phyloP scores from a whole-genome alignment of 2,329 filamentous ascomycete genomes.

The Diaporthe eres region DNA sequence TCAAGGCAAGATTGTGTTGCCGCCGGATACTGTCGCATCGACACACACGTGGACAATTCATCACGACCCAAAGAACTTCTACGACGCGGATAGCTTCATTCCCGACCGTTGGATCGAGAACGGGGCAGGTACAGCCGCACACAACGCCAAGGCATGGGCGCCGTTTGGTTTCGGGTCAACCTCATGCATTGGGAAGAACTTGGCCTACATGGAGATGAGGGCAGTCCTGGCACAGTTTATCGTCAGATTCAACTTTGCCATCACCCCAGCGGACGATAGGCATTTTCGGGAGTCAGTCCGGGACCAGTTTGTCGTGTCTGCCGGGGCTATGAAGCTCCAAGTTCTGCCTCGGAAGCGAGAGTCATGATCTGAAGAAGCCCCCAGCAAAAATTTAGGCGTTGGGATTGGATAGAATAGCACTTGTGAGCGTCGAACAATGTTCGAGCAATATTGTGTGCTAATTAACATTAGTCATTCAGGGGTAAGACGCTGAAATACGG shows the following conservation, averaged over 20 bases:
- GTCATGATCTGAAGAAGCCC: background rate
- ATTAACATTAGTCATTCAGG: background rate
- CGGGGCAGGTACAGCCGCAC: background rate
- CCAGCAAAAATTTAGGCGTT: background rate
- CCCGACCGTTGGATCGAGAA: constrained; percentile 27
- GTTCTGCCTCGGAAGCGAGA: background rate
- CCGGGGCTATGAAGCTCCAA: constrained; percentile 10
- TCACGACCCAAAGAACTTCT: constrained; percentile 11
- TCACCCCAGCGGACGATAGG: background rate
- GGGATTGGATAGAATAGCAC: background rate
- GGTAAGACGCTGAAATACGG: too few species aligned
- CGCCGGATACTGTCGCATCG: constrained; percentile 20
- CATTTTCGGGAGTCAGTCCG: background rate
- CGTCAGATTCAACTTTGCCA: constrained; percentile 23
- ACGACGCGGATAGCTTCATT: constrained; percentile 18
- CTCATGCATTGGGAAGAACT: constrained; percentile 20
- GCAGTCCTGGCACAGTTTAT: constrained; percentile 13
- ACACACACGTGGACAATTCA: constrained; percentile 28
- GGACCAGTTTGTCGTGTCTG: background rate
- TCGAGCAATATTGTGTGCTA: background rate
- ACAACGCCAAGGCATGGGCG: constrained; percentile 1
- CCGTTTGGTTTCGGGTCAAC: constrained; percentile 29
- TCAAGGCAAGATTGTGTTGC: constrained; percentile 17
- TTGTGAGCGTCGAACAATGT: too few species aligned
- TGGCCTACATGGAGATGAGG: constrained; percentile 32